Evolutionary conservation across 116 monocot species (phyloP).

Genomic region (Zostera marina): DNA sequence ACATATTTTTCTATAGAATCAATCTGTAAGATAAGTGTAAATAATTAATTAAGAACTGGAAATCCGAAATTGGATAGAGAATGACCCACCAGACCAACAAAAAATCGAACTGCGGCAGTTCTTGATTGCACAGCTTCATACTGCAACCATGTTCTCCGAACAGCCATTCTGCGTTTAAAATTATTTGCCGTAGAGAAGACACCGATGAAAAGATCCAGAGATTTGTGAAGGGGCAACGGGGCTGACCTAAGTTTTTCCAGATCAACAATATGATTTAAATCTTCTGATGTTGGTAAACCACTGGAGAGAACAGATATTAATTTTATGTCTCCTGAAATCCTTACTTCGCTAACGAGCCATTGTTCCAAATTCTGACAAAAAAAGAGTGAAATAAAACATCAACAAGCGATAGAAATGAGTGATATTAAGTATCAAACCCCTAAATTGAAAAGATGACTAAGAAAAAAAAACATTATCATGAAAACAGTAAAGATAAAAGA

Average conservation of each 20-base stretch:
- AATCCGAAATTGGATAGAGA: too few species aligned
- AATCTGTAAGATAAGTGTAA: too few species aligned
- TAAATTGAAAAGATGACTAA: too few species aligned
- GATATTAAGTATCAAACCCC: too few species aligned
- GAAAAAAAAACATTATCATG: neutral
- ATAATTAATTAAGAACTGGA: neutral
- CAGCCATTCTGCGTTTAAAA: conserved; percentile 89
- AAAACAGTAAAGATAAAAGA: too few species aligned
- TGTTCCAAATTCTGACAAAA: conserved; percentile 74
- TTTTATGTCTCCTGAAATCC: conserved; percentile 78
- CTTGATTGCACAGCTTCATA: conserved; percentile 64
- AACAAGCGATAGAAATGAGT: too few species aligned
- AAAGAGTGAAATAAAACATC: neutral
- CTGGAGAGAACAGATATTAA: conserved; percentile 69
- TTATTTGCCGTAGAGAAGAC: conserved; percentile 93
- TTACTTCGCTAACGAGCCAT: conserved; percentile 86
- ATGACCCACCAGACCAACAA: conserved; percentile 83
- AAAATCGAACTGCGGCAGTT: conserved; percentile 65
- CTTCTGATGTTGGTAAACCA: conserved; percentile 92
- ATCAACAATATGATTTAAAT: conserved; percentile 57
- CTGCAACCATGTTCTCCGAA: conserved; percentile 95
- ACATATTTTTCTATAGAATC: too few species aligned
- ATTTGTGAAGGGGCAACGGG: conserved; percentile 32
- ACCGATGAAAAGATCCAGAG: conserved; percentile 72
- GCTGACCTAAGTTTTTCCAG: conserved; percentile 54